These are phyloP conservation scores for Massarina eburnea DNA, from an alignment of 2,329 filamentous ascomycete species.

Conservation along the genomic window DNA sequence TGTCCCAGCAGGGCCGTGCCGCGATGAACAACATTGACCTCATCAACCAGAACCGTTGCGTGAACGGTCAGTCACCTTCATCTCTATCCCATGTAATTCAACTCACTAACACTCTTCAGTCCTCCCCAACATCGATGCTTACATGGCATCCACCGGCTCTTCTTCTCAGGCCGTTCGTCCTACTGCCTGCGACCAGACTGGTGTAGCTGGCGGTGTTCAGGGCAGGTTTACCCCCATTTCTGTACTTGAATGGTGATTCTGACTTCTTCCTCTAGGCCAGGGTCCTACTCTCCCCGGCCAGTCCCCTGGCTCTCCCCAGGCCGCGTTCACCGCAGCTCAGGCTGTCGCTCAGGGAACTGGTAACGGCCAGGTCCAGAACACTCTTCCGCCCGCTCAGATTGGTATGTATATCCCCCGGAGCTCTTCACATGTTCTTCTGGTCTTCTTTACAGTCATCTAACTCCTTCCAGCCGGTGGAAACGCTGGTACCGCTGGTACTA, in stretches of 20 bases:
- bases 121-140: slow-evolving; percentile 41
- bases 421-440: too few relatives aligned
- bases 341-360: slow-evolving; percentile 31
- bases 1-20: slow-evolving; percentile 37
- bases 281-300: slow-evolving; percentile 33
- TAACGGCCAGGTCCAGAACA: slow-evolving; percentile 28
- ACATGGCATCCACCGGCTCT: slow-evolving; percentile 38
- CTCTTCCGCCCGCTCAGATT: slow-evolving; percentile 14
- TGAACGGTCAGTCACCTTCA: slow-evolving; percentile 23
- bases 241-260: background rate
- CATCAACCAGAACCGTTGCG: slow-evolving; percentile 42
- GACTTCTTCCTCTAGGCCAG: slow-evolving; percentile 4
- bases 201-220: slow-evolving; percentile 38
- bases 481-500: slow-evolving; percentile 2
- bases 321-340: slow-evolving; percentile 31
- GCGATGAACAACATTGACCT: slow-evolving; percentile 36
- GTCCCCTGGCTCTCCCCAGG: slow-evolving; percentile 32
- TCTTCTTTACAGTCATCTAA: too few relatives aligned
- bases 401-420: slow-evolving; percentile 7
- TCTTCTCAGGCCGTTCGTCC: slow-evolving; percentile 32
- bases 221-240: background rate
- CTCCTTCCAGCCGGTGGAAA: too few relatives aligned
- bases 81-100: background rate
- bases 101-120: slow-evolving; percentile 17
- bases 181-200: slow-evolving; percentile 35